Percentiles rank a stretch among this genome's conserved stretches.
Conservation (phyloP, 371 early-diverging fungal species). For the Rhizopus sp. region DNA sequence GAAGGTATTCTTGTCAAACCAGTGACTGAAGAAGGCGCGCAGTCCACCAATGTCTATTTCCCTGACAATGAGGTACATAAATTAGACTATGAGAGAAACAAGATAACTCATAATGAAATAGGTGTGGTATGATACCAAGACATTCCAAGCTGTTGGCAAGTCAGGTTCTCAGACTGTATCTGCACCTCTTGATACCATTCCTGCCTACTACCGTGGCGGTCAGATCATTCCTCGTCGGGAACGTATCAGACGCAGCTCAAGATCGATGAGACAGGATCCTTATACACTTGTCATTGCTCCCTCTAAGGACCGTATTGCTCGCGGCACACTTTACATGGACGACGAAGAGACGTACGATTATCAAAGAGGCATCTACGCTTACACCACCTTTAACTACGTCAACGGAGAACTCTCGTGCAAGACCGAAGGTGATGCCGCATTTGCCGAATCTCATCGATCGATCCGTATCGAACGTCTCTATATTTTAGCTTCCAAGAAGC, state of each 20-base stretch:
- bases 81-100: background rate
- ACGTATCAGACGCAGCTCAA: constrained; percentile 83
- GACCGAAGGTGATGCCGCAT: constrained; percentile 21
- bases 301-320: constrained; percentile 66
- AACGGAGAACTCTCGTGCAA: constrained; percentile 30
- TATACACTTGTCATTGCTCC: constrained; percentile 88
- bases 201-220: constrained; percentile 88
- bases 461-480: constrained; percentile 50
- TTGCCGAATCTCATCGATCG: constrained; percentile 23
- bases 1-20: constrained; percentile 76
- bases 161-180: constrained; percentile 55
- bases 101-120: constrained; percentile 16
- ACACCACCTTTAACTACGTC: constrained; percentile 48
- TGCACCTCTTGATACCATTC: constrained; percentile 76
- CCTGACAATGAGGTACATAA: constrained; percentile 49
- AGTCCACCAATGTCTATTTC: constrained; percentile 67
- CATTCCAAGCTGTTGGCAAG: constrained; percentile 42
- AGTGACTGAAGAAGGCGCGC: constrained; percentile 59
- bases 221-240: constrained; percentile 85
- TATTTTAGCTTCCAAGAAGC: constrained; percentile 37
- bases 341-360: constrained; percentile 88
- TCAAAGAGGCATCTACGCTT: constrained; percentile 63
- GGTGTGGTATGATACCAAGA: constrained; percentile 80
- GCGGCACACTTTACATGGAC: constrained; percentile 83
- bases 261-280: constrained; percentile 84